Conservation (phyloP, 108 stramenopile species). For the Discostella pseudostelligera region DNA sequence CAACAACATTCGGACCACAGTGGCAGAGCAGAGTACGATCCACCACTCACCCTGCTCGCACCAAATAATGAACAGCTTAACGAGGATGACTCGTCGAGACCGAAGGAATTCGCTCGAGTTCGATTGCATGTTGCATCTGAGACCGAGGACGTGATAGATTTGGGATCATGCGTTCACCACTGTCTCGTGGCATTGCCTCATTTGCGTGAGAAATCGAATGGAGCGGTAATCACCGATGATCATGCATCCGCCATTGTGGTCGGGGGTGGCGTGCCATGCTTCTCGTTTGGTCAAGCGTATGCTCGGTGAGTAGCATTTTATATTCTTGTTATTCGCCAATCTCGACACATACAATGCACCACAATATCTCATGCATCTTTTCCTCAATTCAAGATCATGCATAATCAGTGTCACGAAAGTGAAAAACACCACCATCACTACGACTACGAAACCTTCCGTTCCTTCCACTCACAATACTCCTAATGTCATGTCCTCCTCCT, state of each 20-base stretch:
- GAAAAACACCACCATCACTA: not conserved
- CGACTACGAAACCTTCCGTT: too few species aligned
- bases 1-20: not conserved
- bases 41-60: constrained; percentile 3
- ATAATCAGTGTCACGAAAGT: not conserved
- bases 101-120: not conserved
- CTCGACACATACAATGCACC: not conserved
- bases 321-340: not conserved
- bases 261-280: constrained; percentile 77
- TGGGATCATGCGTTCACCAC: constrained; percentile 65
- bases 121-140: constrained; percentile 1
- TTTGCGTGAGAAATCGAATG: not conserved
- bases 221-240: constrained; percentile 3
- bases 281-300: constrained; percentile 78
- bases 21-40: not conserved
- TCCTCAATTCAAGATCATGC: not conserved
- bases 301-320: constrained; percentile 45
- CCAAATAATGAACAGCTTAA: not conserved
- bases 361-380: too few species aligned
- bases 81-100: not conserved
- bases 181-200: constrained; percentile 34
- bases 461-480: too few species aligned
- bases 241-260: constrained; percentile 31
- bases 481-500: too few species aligned
- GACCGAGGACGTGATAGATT: constrained; percentile 31